Conservation (phyloP, 2,329 filamentous ascomycete genomes). For the Sporothrix sp. region DNA sequence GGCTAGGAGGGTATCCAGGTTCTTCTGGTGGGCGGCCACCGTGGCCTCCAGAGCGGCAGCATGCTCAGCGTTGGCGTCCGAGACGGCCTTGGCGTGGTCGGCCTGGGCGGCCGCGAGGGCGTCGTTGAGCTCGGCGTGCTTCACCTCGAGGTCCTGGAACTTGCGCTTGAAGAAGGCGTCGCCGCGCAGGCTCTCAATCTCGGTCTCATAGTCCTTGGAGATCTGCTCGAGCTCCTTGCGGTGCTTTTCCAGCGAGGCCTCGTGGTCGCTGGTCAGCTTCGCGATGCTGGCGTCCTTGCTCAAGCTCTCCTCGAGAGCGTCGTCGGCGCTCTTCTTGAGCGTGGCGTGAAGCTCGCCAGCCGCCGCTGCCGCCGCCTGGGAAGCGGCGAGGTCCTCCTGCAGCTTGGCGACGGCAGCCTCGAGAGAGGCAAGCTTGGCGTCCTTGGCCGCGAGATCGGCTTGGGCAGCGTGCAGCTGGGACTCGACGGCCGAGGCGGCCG, state of each 20-base stretch:
- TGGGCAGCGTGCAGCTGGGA: constrained; percentile 38
- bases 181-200: constrained; percentile 53
- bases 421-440: constrained; percentile 29
- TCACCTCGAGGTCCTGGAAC: constrained; percentile 49
- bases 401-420: constrained; percentile 35
- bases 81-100: constrained; percentile 33
- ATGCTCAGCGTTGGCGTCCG: constrained; percentile 34
- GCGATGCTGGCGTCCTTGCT: constrained; percentile 40
- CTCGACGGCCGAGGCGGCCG: constrained; percentile 32
- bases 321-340: constrained; percentile 1
- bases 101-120: constrained; percentile 25
- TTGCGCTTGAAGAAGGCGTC: constrained; percentile 56
- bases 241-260: constrained; percentile 37
- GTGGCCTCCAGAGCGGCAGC: constrained; percentile 39
- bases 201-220: constrained; percentile 52
- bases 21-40: constrained; percentile 43
- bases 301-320: constrained; percentile 40
- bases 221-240: constrained; percentile 48
- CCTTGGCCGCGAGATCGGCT: constrained; percentile 35
- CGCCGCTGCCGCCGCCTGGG: constrained; percentile 33
- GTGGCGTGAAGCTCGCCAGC: constrained; percentile 27
- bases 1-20: constrained; percentile 44
- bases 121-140: constrained; percentile 40
- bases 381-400: constrained; percentile 21
- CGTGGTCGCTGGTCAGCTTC: constrained; percentile 40